A percentile compares a stretch with the other conserved stretches of the same genome.
phyloP scores from a whole-genome alignment of 164 flowering plant species.

The Stephania cephalantha region DNA sequence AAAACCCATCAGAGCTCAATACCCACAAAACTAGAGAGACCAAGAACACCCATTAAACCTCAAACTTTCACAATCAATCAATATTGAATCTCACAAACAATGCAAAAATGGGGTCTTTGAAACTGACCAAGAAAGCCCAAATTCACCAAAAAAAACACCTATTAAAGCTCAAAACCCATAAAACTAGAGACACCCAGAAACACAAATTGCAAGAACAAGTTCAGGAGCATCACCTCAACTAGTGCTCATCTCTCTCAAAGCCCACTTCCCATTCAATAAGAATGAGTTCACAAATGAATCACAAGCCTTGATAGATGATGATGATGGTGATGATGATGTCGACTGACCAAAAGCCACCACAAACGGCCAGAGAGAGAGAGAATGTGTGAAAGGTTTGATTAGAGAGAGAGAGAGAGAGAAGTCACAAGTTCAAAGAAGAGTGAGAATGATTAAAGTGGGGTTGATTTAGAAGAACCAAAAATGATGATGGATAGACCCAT shows the following conservation, averaged over 20 bases:
- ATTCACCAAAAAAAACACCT: background rate
- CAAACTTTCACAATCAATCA: background rate
- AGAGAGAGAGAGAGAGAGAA: no score
- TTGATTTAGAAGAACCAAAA: slow-evolving; percentile 5
- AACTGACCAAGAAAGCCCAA: slow-evolving; percentile 3
- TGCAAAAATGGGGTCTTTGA: slow-evolving; percentile 1
- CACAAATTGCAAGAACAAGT: slow-evolving; percentile 1
- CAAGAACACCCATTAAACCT: no score
- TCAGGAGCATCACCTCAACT: background rate
- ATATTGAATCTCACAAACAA: background rate
- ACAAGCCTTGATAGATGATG: background rate
- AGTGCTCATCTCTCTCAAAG: background rate
- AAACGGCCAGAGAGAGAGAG: background rate
- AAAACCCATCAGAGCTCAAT: background rate
- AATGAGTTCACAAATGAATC: slow-evolving; percentile 3
- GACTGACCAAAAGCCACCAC: slow-evolving; percentile 4
- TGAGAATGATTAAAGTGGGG: background rate
- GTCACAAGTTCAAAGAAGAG: no score
- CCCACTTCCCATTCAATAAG: slow-evolving; percentile 7
- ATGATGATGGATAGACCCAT: background rate
- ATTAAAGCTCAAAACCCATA: background rate
- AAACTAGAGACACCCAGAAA: background rate
- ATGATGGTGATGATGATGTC: slow-evolving; percentile 1
- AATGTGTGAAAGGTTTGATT: no score
- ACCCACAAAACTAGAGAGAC: no score